Percentiles rank a stretch among this genome's conserved stretches.
Conservation (phyloP, 345 rosid species). For the Lepidium aucheri region DNA sequence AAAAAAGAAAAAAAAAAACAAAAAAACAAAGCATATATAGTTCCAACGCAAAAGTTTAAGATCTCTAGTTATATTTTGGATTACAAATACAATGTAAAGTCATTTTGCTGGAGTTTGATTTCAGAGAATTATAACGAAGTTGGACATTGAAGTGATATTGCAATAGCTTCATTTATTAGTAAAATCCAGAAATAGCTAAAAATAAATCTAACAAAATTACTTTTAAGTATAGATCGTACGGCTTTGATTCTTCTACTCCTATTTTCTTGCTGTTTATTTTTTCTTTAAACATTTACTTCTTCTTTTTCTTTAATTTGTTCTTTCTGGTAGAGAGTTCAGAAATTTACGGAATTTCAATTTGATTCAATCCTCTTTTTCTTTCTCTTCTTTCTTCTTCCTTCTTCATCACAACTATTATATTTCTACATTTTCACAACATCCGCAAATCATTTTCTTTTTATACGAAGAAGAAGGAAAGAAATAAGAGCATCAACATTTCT, state of each 20-base stretch:
- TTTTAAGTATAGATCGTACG: neutral
- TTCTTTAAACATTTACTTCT: neutral
- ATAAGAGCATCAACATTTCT: neutral
- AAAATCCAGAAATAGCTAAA: neutral
- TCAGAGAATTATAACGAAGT: neutral
- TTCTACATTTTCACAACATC: neutral
- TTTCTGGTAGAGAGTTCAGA: neutral
- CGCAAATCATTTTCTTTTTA: neutral
- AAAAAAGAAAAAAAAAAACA: too few relatives aligned
- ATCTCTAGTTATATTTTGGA: too few relatives aligned
- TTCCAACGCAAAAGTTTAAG: neutral
- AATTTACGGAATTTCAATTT: neutral
- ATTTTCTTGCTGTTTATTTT: neutral
- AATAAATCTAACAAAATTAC: neutral
- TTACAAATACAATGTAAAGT: too few relatives aligned
- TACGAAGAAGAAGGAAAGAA: slow-evolving; percentile 20
- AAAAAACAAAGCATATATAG: neutral
- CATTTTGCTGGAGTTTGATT: too few relatives aligned
- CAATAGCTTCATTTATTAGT: neutral
- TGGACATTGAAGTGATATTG: neutral
- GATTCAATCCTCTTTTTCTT: slow-evolving; percentile 12
- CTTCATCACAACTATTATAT: slow-evolving; percentile 2
- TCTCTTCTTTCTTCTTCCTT: slow-evolving; percentile 6
- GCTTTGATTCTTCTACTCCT: neutral
- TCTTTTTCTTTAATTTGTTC: neutral